These are phyloP conservation scores for Aspergillus heteromorphus DNA, from an alignment of 495 filamentous ascomycete species.

Conservation along the genomic window DNA sequence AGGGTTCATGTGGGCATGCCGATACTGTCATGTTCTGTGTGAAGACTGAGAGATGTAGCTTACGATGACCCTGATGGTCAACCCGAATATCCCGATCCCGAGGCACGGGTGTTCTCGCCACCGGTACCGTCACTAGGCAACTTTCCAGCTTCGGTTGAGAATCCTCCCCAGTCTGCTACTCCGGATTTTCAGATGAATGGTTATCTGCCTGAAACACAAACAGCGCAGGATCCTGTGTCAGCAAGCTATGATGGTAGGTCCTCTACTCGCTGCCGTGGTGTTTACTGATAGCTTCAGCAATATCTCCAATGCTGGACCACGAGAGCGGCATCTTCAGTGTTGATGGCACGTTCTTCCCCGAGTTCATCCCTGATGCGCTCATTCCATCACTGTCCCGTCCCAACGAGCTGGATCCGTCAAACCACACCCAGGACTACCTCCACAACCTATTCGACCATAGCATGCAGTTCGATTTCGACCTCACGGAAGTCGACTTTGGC, in stretches of 20 bases:
- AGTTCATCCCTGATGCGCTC: conserved; percentile 31
- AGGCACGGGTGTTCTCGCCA: not conserved
- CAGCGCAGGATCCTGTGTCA: not conserved
- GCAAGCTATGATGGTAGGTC: conserved; percentile 21
- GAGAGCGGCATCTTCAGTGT: conserved; percentile 32
- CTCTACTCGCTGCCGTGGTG: not conserved
- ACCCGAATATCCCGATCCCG: not conserved
- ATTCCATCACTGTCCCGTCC: conserved; percentile 26
- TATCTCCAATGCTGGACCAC: conserved; percentile 25
- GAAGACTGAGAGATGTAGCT: not conserved
- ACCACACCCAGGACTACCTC: conserved; percentile 21
- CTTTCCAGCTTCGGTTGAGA: conserved; percentile 22
- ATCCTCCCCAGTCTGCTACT: not conserved
- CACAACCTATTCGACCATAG: conserved; percentile 28
- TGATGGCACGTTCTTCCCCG: conserved; percentile 31
- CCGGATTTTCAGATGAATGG: conserved; percentile 28
- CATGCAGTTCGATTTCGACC: conserved; percentile 50
- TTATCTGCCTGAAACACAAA: not conserved
- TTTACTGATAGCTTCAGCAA: conserved; percentile 4
- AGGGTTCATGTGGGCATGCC: conserved; percentile 5
- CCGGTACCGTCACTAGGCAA: conserved; percentile 2
- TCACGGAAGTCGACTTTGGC: conserved; percentile 57
- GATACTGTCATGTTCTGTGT: not conserved
- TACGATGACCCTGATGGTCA: not conserved
- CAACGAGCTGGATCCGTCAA: conserved; percentile 21